phyloP scores from a whole-genome alignment of 2,329 filamentous ascomycete species.

The Knufia petricola region DNA sequence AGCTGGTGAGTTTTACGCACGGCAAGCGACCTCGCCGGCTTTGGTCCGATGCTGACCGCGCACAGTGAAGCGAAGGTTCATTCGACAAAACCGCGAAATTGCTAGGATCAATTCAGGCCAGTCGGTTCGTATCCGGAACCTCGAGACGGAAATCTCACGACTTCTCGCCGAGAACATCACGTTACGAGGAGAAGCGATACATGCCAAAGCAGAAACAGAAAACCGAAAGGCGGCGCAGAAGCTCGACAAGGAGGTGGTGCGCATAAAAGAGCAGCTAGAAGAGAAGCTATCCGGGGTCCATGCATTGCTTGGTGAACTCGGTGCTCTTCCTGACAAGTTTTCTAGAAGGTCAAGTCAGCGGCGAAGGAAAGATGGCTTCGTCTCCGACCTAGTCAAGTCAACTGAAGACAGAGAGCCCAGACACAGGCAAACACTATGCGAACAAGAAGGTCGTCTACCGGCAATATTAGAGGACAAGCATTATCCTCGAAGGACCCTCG shows the following conservation, averaged over 20 bases:
- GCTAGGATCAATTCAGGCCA: conserved; percentile 55
- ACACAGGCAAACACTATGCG: conserved; percentile 15
- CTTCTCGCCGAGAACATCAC: conserved; percentile 52
- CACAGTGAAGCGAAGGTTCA: conserved; percentile 55
- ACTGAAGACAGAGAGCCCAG: conserved; percentile 26
- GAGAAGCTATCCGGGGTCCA: conserved; percentile 48
- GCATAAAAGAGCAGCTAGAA: conserved; percentile 46
- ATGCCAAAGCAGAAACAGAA: conserved; percentile 46
- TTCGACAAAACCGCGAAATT: conserved; percentile 58
- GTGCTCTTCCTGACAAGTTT: conserved; percentile 26
- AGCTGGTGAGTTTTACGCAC: conserved; percentile 30
- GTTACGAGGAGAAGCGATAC: conserved; percentile 49
- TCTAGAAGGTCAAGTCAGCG: conserved; percentile 9
- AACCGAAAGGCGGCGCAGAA: conserved; percentile 36
- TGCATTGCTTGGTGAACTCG: conserved; percentile 46
- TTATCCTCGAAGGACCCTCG: conserved; percentile 47
- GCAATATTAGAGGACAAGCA: conserved; percentile 51
- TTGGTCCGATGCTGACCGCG: neutral
- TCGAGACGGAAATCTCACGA: conserved; percentile 53
- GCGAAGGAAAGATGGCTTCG: conserved; percentile 16
- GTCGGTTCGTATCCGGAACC: conserved; percentile 52
- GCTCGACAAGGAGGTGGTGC: conserved; percentile 39
- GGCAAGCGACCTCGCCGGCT: neutral
- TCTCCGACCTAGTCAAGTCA: conserved; percentile 11
- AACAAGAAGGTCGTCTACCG: conserved; percentile 39